Percentiles rank a stretch among this genome's conserved stretches.
phyloP scores from a whole-genome alignment of 108 stramenopile genomes.

The Stephanodiscus triporus region DNA sequence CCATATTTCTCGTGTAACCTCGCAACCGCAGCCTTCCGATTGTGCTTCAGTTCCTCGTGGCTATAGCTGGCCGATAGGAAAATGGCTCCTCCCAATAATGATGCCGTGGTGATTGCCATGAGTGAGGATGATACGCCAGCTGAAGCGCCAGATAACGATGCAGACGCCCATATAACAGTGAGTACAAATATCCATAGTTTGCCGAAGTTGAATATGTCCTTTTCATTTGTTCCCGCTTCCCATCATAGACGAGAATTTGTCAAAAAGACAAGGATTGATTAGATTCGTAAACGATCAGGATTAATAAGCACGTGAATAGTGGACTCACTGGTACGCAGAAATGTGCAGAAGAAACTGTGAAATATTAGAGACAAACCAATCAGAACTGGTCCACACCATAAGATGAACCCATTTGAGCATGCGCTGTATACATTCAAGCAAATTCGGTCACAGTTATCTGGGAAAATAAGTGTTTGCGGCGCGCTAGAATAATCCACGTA shows the following conservation, averaged over 20 bases:
- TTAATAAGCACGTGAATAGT: neutral
- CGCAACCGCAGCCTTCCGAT: conserved; percentile 22
- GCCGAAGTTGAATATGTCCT: conserved; percentile 58
- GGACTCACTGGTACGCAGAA: conserved; percentile 50
- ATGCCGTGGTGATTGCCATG: conserved; percentile 48
- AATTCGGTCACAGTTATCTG: conserved; percentile 27
- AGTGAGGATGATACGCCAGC: conserved; percentile 50
- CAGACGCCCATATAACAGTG: conserved; percentile 54
- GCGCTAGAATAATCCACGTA: conserved; percentile 9
- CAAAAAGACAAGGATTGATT: neutral
- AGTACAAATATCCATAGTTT: conserved; percentile 58
- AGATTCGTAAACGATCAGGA: neutral
- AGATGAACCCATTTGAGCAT: conserved; percentile 54
- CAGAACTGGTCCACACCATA: conserved; percentile 60
- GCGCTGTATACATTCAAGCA: conserved; percentile 46
- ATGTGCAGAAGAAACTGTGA: conserved; percentile 56
- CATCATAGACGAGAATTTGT: neutral
- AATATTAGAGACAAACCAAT: conserved; percentile 50
- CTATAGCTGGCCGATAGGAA: conserved; percentile 45
- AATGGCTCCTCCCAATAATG: conserved; percentile 47
- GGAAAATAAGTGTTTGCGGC: conserved; percentile 27
- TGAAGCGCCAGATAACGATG: conserved; percentile 54
- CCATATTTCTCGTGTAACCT: conserved; percentile 50
- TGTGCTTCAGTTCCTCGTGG: conserved; percentile 28
- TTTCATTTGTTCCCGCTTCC: conserved; percentile 33